phyloP scores from a whole-genome alignment of 148 eudicot genomes.

The Camellia granthamiana region DNA sequence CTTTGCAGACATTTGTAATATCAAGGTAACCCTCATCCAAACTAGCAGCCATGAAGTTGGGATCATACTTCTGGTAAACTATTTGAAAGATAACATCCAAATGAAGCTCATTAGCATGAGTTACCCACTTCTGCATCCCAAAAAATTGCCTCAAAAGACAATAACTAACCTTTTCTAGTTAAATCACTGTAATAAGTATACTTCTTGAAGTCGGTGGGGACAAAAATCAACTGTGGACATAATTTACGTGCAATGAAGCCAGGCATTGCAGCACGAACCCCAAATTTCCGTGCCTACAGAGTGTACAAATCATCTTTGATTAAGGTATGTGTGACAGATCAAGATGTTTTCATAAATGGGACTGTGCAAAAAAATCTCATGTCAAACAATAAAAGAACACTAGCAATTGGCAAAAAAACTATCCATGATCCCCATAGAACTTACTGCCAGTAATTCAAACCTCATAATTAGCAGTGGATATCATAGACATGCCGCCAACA shows the following conservation, averaged over 20 bases:
- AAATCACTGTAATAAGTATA: conserved; percentile 79
- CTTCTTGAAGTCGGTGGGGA: conserved; percentile 79
- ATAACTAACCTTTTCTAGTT: conserved; percentile 77
- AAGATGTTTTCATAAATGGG: neutral
- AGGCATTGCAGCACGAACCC: conserved; percentile 99
- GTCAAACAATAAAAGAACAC: neutral
- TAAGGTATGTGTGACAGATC: neutral
- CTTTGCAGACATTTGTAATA: conserved; percentile 77
- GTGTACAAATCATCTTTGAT: conserved; percentile 20
- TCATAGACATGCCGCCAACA: conserved; percentile 96
- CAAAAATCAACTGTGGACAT: conserved; percentile 89
- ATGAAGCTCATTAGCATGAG: conserved; percentile 3
- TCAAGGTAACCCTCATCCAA: conserved; percentile 98
- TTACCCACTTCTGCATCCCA: neutral
- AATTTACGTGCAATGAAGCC: conserved; percentile 94
- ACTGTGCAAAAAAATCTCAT: neutral
- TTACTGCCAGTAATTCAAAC: conserved; percentile 38
- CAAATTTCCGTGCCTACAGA: conserved; percentile 85
- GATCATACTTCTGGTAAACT: conserved; percentile 83
- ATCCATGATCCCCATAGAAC: neutral
- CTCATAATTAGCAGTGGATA: conserved; percentile 98
- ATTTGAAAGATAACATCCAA: conserved; percentile 16
- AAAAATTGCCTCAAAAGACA: conserved; percentile 1
- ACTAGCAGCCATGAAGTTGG: conserved; percentile 83
- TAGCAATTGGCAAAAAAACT: neutral